phyloP scores from a whole-genome alignment of 2,329 filamentous ascomycete species.

The Diaporthe aspalathi region DNA sequence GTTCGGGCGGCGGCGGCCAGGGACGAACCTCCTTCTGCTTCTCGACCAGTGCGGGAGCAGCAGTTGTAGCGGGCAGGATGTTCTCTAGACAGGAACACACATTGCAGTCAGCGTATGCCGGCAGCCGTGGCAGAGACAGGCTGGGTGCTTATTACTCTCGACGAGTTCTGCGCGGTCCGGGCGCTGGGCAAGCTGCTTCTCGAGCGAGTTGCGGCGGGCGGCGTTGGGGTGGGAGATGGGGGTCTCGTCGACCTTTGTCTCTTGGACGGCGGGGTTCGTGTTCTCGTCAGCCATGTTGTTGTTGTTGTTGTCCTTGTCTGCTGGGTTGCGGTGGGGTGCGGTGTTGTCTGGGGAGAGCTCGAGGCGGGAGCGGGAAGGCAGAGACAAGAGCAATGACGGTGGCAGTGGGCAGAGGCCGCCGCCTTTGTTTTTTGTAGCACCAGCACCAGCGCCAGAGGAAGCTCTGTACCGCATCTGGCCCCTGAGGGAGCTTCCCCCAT shows the following conservation, averaged over 20 bases:
- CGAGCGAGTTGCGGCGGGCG: constrained; percentile 75
- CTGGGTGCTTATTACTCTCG: constrained; percentile 75
- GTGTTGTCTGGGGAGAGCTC: background rate
- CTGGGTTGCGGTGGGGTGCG: background rate
- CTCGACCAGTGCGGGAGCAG: constrained; percentile 82
- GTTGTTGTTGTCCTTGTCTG: background rate
- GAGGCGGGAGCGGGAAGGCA: background rate
- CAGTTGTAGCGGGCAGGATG: constrained; percentile 83
- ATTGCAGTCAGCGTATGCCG: constrained; percentile 8
- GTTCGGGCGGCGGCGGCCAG: constrained; percentile 29
- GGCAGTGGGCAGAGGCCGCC: background rate
- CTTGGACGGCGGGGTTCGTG: constrained; percentile 63
- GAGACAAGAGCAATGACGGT: background rate
- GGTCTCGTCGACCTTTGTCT: constrained; percentile 62
- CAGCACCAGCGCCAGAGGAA: background rate
- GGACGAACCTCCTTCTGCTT: constrained; percentile 76
- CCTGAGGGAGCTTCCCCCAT: constrained; percentile 17
- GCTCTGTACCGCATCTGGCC: constrained; percentile 10
- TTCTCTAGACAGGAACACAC: constrained; percentile 67
- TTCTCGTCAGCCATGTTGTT: constrained; percentile 57
- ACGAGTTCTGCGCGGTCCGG: constrained; percentile 82
- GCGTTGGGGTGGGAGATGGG: constrained; percentile 68
- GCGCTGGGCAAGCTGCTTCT: constrained; percentile 78
- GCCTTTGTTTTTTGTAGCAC: constrained; percentile 28
- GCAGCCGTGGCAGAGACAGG: constrained; percentile 14